A percentile compares a stretch with the other conserved stretches of the same genome.
Conservation (phyloP, 139 green algal genomes). For the Micromonas commoda region DNA sequence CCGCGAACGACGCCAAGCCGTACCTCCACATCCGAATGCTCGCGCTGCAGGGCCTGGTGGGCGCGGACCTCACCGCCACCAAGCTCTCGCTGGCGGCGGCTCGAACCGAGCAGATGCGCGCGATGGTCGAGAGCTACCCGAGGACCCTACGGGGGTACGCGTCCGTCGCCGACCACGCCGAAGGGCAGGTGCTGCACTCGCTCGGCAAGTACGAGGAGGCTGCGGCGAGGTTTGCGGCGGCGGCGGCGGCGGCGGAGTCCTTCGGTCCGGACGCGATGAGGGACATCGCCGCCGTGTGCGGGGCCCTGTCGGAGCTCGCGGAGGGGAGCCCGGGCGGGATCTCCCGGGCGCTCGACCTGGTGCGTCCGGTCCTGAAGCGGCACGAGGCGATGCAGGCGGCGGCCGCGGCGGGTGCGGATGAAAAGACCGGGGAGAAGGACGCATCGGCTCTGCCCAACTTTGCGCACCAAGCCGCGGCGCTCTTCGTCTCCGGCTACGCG, state of each 20-base stretch:
- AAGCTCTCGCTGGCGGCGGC: neutral
- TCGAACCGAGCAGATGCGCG: neutral
- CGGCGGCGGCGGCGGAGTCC: neutral
- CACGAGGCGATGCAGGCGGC: neutral
- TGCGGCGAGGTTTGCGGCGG: neutral
- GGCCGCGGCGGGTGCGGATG: neutral
- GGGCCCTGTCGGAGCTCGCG: neutral
- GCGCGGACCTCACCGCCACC: neutral
- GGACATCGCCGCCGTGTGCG: conserved; percentile 2
- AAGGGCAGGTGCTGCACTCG: neutral
- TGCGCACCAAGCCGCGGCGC: neutral
- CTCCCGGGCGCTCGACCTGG: neutral
- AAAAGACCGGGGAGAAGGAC: neutral
- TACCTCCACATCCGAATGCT: neutral
- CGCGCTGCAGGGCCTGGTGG: neutral
- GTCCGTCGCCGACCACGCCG: neutral
- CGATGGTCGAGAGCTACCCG: neutral
- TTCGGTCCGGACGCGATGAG: neutral
- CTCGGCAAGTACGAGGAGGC: conserved; percentile 1
- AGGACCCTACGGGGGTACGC: neutral
- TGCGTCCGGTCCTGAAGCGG: neutral
- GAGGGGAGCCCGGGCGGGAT: neutral
- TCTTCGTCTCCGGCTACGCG: conserved; percentile 17
- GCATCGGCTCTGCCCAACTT: neutral
- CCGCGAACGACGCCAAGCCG: neutral